These are phyloP conservation scores for Ophiorrhiza pumila DNA, from an alignment of 257 asterid species.

Conservation along the genomic window DNA sequence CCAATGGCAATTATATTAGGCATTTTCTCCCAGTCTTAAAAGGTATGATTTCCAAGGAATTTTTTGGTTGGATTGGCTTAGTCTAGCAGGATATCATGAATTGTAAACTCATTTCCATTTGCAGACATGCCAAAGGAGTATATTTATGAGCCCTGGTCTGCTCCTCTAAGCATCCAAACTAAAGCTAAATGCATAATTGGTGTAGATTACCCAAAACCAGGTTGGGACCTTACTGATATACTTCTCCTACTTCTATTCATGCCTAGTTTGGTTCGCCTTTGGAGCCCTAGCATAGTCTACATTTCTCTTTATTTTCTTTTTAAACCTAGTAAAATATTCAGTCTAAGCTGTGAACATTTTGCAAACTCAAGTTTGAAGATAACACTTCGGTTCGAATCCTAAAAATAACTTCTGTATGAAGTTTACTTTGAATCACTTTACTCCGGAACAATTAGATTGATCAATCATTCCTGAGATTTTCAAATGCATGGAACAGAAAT, in stretches of 20 bases:
- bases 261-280: neutral
- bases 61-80: slow-evolving; percentile 18
- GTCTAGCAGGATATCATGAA: slow-evolving; percentile 15
- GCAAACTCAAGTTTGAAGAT: neutral
- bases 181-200: slow-evolving; percentile 87
- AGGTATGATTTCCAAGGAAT: slow-evolving; percentile 42
- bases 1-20: slow-evolving; percentile 69
- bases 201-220: slow-evolving; percentile 95
- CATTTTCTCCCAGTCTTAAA: slow-evolving; percentile 86
- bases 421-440: neutral
- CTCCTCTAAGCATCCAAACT: slow-evolving; percentile 73
- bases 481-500: too few species aligned
- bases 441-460: neutral
- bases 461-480: neutral
- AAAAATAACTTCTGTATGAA: neutral
- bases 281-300: neutral
- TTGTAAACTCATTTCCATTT: slow-evolving; percentile 10
- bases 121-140: slow-evolving; percentile 96
- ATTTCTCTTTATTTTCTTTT: too few species aligned
- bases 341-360: neutral
- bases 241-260: neutral
- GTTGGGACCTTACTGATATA: slow-evolving; percentile 25
- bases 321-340: too few species aligned
- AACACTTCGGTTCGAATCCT: neutral
- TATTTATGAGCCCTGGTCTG: slow-evolving; percentile 95